These are phyloP conservation scores for Volvariella volvacea DNA, from an alignment of 1,284 basidiomycete species.

Conservation along the genomic window DNA sequence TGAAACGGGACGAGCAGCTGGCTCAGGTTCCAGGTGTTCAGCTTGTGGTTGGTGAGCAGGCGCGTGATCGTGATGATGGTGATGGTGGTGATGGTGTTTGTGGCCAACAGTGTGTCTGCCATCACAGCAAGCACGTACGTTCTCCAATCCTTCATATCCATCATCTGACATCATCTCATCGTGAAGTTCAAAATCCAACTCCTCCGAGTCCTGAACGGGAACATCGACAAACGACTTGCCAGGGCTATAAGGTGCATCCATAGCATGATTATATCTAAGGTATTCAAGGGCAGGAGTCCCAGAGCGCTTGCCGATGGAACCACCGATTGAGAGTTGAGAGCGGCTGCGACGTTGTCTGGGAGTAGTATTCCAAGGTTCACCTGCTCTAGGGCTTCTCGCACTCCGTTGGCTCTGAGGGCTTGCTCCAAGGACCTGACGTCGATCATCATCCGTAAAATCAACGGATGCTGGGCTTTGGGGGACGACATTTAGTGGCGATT, in stretches of 20 bases:
- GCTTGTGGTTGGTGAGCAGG: slow-evolving; percentile 17
- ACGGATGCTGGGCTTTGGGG: slow-evolving; percentile 52
- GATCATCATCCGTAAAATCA: slow-evolving; percentile 50
- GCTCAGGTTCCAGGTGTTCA: slow-evolving; percentile 42
- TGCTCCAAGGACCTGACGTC: slow-evolving; percentile 35
- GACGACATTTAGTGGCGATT: slow-evolving; percentile 37
- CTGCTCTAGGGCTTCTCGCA: slow-evolving; percentile 46
- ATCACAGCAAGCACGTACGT: slow-evolving; percentile 92
- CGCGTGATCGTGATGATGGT: slow-evolving; percentile 16
- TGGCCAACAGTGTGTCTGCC: slow-evolving; percentile 82
- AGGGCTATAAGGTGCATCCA: slow-evolving; percentile 64
- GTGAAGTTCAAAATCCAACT: slow-evolving; percentile 78
- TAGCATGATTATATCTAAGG: slow-evolving; percentile 55
- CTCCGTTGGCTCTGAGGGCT: slow-evolving; percentile 71
- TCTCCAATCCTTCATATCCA: slow-evolving; percentile 90
- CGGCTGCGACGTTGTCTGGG: slow-evolving; percentile 70
- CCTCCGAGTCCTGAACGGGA: slow-evolving; percentile 47
- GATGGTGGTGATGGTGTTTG: slow-evolving; percentile 47
- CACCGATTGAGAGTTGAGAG: slow-evolving; percentile 65
- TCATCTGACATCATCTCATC: slow-evolving; percentile 72
- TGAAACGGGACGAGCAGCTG: slow-evolving; percentile 58
- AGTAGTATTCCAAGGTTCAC: slow-evolving; percentile 63
- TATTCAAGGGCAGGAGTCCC: slow-evolving; percentile 90
- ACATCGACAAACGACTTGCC: slow-evolving; percentile 63
- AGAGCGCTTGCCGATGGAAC: slow-evolving; percentile 74